Evolutionary conservation across 2,329 filamentous ascomycete species (phyloP), one percentile per base, ranked within the genome.

Genomic region (Monosporascus cannonballus): DNA sequence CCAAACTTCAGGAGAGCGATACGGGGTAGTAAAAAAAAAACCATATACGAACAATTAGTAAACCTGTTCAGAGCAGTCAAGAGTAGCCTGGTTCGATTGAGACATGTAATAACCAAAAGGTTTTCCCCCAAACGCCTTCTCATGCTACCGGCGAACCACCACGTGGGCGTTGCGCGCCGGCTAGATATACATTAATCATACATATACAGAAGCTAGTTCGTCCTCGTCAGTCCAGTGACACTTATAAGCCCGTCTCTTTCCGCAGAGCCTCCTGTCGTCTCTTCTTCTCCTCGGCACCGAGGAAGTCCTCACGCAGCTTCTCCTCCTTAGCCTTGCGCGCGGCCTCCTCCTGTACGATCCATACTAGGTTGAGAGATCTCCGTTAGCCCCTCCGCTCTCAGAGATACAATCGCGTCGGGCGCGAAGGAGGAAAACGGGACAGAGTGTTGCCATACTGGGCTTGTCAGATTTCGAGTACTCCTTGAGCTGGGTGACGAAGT

Each of bases 391-490:
- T 49, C 51, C 51, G 47, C 15, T 2, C 22, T 24, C 18, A 11
- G 30, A 22, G n/a, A 36, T 27, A 30, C 15, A 8, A 50, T 39
- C 34, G 49, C 37, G 27, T 15, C n/a, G 9, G 3, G n/a, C 34
- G 38, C 2, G 27, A 38, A 24, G 11, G 3, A 6, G 27, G 49
- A 38, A 30, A 42, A 34, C 48, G 22, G n/a, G 15, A 25, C 17
- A 36, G 17, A 47, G 20, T 30, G 24, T 44, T 48, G 22, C 75
- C 86, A 56, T 78, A 96, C 91, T 96, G 44, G 89, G 89, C 74
- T 93, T 96, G 67, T 96, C 87, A 15, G 87, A 94, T 74, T 92
- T 95, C 25, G 90, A 89, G 69, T 92, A 90, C 63, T 93, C 83
- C 77, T 96, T 96, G 67, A 99, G 72, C 62, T 86, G 84, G 48